Conservation (phyloP, 2,329 filamentous ascomycete species). For the Aspergillus calidoustus region DNA sequence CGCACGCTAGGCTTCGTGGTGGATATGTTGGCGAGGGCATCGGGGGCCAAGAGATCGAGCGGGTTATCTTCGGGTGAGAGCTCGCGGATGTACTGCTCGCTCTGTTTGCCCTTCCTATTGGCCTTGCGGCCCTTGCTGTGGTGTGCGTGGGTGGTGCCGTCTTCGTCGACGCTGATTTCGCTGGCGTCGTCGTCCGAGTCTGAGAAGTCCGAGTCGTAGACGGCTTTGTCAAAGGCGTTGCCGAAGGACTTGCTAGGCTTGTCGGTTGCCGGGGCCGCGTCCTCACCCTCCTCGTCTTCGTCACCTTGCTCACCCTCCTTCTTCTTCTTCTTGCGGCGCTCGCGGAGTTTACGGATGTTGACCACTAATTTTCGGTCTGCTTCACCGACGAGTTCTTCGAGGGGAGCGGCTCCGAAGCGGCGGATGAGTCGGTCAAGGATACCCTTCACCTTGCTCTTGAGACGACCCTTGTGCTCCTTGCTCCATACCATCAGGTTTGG, state of each 20-base stretch:
- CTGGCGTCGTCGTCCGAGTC: conserved; percentile 69
- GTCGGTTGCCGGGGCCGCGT: conserved; percentile 48
- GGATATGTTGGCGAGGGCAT: conserved; percentile 89
- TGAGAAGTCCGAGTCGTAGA: conserved; percentile 90
- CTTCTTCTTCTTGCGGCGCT: conserved; percentile 89
- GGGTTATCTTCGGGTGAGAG: conserved; percentile 81
- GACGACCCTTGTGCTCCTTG: conserved; percentile 96
- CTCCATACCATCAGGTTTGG: conserved; percentile 95
- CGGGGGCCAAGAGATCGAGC: conserved; percentile 87
- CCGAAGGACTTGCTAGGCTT: conserved; percentile 22
- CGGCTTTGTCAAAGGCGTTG: conserved; percentile 31
- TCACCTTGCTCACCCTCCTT: conserved; percentile 65
- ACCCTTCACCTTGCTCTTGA: conserved; percentile 97
- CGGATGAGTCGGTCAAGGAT: conserved; percentile 94
- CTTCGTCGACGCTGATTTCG: conserved; percentile 47
- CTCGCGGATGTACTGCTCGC: conserved; percentile 82
- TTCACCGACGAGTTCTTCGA: conserved; percentile 82
- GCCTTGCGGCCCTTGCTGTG: conserved; percentile 52
- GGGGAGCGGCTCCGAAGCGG: conserved; percentile 79
- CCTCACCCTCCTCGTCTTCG: conserved; percentile 59
- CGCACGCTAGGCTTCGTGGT: conserved; percentile 75
- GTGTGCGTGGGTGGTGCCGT: conserved; percentile 37
- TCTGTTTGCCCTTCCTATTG: conserved; percentile 53
- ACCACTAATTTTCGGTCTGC: conserved; percentile 85
- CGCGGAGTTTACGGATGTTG: conserved; percentile 94